Base-by-base conservation (phyloP, 352 stramenopile species). In the Albugo candida region DNA sequence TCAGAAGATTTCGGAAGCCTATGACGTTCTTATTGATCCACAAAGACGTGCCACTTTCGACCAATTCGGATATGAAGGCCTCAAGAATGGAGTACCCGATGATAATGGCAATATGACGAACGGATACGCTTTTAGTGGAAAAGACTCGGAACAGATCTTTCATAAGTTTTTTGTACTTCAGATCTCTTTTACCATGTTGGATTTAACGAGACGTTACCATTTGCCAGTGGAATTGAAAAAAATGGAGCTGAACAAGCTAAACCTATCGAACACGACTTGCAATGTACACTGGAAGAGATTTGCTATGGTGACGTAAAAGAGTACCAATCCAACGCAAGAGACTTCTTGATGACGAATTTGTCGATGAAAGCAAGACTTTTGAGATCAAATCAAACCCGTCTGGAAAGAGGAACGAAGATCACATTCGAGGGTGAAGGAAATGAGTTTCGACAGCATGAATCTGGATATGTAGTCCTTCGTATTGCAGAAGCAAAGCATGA, bases 401-500 rank as follows among this genome's bases (percentile, higher is more conserved):
- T 97, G 91, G 92, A 96, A 96, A 60, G 63, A 85, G 88, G 88
- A 31, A 97, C 87, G 52, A 77, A 84, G 43, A 94, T 99, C 59
- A 96, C 83, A 11, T 99, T 97, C 50, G 93, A 97, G 62, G 65
- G 79, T 34, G 76, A 92, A 54, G 77, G 72, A 40, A 88, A 92
- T 54, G 77, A 97, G 64, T 71, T 81, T 14, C 84, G 89, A 20
- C 91, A 87, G 35, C 80, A 94, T 48, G 93, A 91, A 55, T 70
- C 92, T 5, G 93, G 93, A 20, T 86, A 98, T 63, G 72, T 98
- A 24, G 72, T 97, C 34, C 95, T 98, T 59, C 64, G 91, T 5
- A 72, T 98, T 54, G 57, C 70, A 5, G 83, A 97, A 60, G 47
- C 70, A 21, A 59, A 67, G 24, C 77, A 97, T 59, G 53, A 61